Percentiles rank a stretch among this genome's conserved stretches.
Conservation (phyloP, 257 asterid genomes). For the Gentiana macrophylla region DNA sequence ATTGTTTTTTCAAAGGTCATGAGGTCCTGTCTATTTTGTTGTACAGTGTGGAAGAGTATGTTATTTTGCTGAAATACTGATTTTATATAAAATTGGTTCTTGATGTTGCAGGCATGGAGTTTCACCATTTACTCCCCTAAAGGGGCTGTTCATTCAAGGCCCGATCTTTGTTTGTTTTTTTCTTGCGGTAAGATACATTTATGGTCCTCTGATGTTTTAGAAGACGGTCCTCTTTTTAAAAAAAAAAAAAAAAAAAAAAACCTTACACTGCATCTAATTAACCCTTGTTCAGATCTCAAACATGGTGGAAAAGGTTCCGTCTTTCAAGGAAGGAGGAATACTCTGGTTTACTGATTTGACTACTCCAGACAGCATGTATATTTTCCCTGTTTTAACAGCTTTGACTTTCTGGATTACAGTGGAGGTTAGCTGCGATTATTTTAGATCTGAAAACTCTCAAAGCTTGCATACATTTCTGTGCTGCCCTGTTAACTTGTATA, state of each 20-base stretch:
- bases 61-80: no score
- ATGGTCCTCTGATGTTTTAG: constrained; percentile 1
- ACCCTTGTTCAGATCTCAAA: constrained; percentile 43
- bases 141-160: constrained; percentile 67
- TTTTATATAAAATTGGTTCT: background rate
- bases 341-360: constrained; percentile 88
- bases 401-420: constrained; percentile 86
- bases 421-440: constrained; percentile 45
- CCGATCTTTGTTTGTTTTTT: constrained; percentile 76
- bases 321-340: constrained; percentile 80
- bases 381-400: constrained; percentile 79
- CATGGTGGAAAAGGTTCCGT: constrained; percentile 85
- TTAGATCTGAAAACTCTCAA: background rate
- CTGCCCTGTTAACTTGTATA: background rate
- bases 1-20: no score
- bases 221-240: background rate
- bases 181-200: constrained; percentile 68
- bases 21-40: no score
- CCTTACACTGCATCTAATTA: constrained; percentile 7
- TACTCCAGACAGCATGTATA: constrained; percentile 68
- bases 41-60: no score
- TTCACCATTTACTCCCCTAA: constrained; percentile 71
- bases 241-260: no score
- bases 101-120: constrained; percentile 71
- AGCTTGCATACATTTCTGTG: background rate